phyloP scores from a whole-genome alignment of 2,329 filamentous ascomycete genomes.

The Trichoderma sp. region DNA sequence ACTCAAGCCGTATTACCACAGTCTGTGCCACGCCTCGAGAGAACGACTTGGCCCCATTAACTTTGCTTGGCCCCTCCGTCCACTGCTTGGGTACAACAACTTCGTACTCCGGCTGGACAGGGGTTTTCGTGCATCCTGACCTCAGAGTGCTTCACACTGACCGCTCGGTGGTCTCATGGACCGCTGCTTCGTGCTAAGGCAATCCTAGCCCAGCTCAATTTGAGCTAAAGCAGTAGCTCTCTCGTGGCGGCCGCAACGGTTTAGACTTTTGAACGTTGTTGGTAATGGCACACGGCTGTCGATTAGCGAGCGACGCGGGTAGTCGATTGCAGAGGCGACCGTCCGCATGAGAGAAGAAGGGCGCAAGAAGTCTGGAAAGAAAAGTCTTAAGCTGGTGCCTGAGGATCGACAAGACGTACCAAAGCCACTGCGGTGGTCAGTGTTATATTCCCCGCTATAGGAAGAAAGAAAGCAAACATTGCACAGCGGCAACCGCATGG shows the following conservation, averaged over 20 bases:
- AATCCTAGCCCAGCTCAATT: conserved; percentile 1
- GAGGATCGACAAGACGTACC: too few species aligned
- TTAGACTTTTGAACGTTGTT: conserved; percentile 11
- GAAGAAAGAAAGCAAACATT: neutral
- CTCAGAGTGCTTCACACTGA: conserved; percentile 3
- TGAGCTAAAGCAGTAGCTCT: conserved; percentile 13
- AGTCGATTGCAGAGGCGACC: too few species aligned
- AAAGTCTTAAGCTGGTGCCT: too few species aligned
- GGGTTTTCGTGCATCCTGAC: neutral
- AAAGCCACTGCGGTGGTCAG: too few species aligned
- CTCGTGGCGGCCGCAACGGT: conserved; percentile 12
- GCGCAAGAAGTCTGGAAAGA: too few species aligned
- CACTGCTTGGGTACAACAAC: neutral
- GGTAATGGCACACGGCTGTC: neutral
- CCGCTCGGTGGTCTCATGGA: conserved; percentile 14
- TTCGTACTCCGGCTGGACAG: neutral
- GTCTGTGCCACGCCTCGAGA: neutral
- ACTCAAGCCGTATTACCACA: neutral
- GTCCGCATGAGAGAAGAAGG: too few species aligned
- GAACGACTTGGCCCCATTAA: neutral
- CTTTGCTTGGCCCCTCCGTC: neutral
- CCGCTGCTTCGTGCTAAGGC: conserved; percentile 8
- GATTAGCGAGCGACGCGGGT: too few species aligned
- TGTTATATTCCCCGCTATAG: too few species aligned
- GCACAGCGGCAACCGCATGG: neutral